Conservation (phyloP, 495 filamentous ascomycete genomes). For the Hyaloscypha hepaticicola region DNA sequence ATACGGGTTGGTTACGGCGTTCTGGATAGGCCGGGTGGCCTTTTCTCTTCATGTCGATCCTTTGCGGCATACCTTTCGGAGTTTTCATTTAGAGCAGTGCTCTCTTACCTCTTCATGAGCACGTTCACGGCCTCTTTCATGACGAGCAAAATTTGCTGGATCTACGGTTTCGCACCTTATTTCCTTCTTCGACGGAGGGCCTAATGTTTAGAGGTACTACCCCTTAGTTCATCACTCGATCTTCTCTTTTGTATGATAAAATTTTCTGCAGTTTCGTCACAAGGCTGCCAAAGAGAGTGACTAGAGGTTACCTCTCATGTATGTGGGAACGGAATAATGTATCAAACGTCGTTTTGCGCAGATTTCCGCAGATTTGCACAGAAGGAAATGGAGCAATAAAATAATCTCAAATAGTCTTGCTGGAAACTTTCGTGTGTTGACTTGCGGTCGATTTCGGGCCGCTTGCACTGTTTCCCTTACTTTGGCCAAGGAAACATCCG, state of each 20-base stretch:
- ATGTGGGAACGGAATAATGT: conserved; percentile 23
- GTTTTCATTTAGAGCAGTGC: conserved; percentile 19
- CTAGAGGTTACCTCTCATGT: conserved; percentile 10
- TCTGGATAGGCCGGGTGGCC: conserved; percentile 28
- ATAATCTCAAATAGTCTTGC: conserved; percentile 9
- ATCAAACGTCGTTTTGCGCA: conserved; percentile 5
- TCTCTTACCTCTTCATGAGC: conserved; percentile 15
- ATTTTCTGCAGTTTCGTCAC: conserved; percentile 28
- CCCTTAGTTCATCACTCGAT: conserved; percentile 24
- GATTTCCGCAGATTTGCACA: conserved; percentile 12
- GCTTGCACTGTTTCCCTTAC: not conserved
- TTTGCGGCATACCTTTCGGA: conserved; percentile 28
- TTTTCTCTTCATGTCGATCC: conserved; percentile 26
- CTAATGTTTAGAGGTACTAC: conserved; percentile 34
- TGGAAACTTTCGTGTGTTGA: not conserved
- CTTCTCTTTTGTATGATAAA: conserved; percentile 31
- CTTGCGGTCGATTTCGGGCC: not conserved
- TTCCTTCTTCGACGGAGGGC: conserved; percentile 19
- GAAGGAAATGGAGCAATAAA: conserved; percentile 7
- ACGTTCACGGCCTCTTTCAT: conserved; percentile 27
- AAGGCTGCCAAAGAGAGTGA: conserved; percentile 18
- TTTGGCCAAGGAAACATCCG: not conserved
- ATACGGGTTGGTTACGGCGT: conserved; percentile 27
- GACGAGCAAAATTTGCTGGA: conserved; percentile 19
- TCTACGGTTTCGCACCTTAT: conserved; percentile 21